Percentiles rank a stretch among this genome's conserved stretches.
These are phyloP conservation scores for Ceratocystis huliohia DNA, from an alignment of 2,329 filamentous ascomycete species.

Conservation along the genomic window DNA sequence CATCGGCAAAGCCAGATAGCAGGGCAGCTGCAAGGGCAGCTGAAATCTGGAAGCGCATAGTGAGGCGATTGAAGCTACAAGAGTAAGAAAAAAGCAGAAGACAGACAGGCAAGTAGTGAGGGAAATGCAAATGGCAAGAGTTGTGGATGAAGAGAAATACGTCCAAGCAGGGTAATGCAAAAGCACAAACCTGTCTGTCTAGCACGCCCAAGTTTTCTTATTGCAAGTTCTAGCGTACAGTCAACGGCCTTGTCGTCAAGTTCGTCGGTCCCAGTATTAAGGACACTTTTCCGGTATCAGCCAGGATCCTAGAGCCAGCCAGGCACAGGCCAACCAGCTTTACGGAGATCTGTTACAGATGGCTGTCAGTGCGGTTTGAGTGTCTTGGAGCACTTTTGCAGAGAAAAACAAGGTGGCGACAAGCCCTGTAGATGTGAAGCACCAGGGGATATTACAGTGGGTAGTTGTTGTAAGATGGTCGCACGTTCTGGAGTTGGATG, in stretches of 20 bases:
- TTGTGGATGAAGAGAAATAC: background rate
- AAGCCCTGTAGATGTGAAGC: background rate
- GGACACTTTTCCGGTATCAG: constrained; percentile 21
- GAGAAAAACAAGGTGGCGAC: background rate
- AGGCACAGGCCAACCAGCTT: background rate
- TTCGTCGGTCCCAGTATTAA: constrained; percentile 11
- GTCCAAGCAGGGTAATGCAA: background rate
- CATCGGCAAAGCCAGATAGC: constrained; percentile 36
- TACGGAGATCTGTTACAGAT: background rate
- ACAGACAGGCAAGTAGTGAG: background rate
- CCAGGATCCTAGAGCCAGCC: constrained; percentile 14
- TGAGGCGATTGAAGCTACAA: constrained; percentile 5
- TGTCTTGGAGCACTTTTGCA: background rate
- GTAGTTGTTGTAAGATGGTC: background rate
- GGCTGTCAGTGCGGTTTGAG: constrained; percentile 4
- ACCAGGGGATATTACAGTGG: background rate
- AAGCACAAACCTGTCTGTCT: background rate
- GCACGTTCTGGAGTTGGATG: background rate
- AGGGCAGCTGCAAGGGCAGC: constrained; percentile 17
- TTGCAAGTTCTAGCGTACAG: background rate
- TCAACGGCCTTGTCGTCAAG: background rate
- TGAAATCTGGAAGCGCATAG: constrained; percentile 19
- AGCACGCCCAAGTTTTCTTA: constrained; percentile 1
- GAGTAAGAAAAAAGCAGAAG: background rate
- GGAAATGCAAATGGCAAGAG: background rate